phyloP scores from a whole-genome alignment of 805 yeast species.

The Starmerella sirachaensis region DNA sequence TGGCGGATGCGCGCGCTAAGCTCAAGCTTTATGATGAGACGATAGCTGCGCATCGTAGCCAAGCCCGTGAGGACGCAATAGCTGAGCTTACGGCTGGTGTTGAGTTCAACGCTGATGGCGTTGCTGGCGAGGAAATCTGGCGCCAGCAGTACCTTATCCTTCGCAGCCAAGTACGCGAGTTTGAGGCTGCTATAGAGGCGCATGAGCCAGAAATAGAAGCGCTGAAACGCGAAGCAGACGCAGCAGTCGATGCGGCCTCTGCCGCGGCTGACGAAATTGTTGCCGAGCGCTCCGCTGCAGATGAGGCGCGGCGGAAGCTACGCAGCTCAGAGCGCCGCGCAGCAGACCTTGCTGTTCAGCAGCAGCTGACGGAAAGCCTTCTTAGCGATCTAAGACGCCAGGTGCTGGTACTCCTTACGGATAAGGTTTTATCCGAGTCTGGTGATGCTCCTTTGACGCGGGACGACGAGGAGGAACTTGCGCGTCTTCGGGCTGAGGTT shows the following conservation, averaged over 20 bases:
- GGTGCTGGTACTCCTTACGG: slow-evolving; percentile 57
- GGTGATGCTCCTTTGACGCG: slow-evolving; percentile 50
- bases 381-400: slow-evolving; percentile 70
- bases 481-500: slow-evolving; percentile 36
- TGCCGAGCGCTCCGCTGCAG: slow-evolving; percentile 31
- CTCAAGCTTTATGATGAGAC: slow-evolving; percentile 13
- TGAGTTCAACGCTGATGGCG: neutral
- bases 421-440: slow-evolving; percentile 44
- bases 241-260: slow-evolving; percentile 43
- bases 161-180: slow-evolving; percentile 55
- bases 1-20: slow-evolving; percentile 23
- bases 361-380: slow-evolving; percentile 41
- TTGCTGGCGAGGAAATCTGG: slow-evolving; percentile 50
- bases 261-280: slow-evolving; percentile 43
- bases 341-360: slow-evolving; percentile 38
- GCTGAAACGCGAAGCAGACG: slow-evolving; percentile 7
- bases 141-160: slow-evolving; percentile 57
- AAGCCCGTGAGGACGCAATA: slow-evolving; percentile 17
- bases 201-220: slow-evolving; percentile 57
- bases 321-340: slow-evolving; percentile 27
- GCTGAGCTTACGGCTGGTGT: slow-evolving; percentile 17
- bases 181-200: slow-evolving; percentile 64
- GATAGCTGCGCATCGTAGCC: slow-evolving; percentile 8
- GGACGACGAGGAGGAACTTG: slow-evolving; percentile 54
- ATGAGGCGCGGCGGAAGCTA: slow-evolving; percentile 29